Conservation (phyloP, 495 filamentous ascomycete genomes). For the Friedmanniomyces simplex region DNA sequence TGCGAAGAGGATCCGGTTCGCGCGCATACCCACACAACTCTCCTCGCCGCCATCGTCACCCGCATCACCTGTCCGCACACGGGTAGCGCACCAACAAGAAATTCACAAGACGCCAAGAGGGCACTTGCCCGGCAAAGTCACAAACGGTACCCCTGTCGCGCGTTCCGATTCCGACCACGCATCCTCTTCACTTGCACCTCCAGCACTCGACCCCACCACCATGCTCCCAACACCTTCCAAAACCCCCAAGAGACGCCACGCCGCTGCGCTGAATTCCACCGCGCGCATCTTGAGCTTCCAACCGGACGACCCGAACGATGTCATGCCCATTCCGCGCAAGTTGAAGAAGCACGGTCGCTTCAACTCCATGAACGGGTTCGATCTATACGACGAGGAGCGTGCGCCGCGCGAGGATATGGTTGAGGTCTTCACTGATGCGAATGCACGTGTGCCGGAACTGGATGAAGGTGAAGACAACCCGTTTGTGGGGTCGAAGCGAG, state of each 20-base stretch:
- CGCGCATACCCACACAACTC: slow-evolving; percentile 23
- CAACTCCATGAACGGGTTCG: slow-evolving; percentile 53
- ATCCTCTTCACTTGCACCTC: slow-evolving; percentile 15
- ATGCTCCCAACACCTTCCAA: slow-evolving; percentile 87
- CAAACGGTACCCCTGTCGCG: not conserved
- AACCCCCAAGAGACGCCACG: slow-evolving; percentile 67
- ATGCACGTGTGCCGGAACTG: slow-evolving; percentile 68
- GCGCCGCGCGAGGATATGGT: slow-evolving; percentile 44
- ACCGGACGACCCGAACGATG: slow-evolving; percentile 33
- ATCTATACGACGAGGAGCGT: slow-evolving; percentile 53
- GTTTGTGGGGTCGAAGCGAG: slow-evolving; percentile 42
- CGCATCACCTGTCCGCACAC: slow-evolving; percentile 34
- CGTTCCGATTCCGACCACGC: slow-evolving; percentile 24
- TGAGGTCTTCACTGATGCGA: slow-evolving; percentile 80
- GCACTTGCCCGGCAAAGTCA: not conserved
- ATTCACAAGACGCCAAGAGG: slow-evolving; percentile 22
- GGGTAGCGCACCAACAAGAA: slow-evolving; percentile 24
- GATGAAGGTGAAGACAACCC: slow-evolving; percentile 59
- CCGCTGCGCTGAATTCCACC: slow-evolving; percentile 49
- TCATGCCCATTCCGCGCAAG: slow-evolving; percentile 50
- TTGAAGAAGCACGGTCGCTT: slow-evolving; percentile 32
- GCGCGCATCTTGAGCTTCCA: slow-evolving; percentile 63
- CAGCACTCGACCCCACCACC: slow-evolving; percentile 18
- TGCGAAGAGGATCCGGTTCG: slow-evolving; percentile 17
- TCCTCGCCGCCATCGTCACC: slow-evolving; percentile 44